These are phyloP conservation scores for Chlorella sp. DNA, from an alignment of 139 green algal species.

Conservation along the genomic window DNA sequence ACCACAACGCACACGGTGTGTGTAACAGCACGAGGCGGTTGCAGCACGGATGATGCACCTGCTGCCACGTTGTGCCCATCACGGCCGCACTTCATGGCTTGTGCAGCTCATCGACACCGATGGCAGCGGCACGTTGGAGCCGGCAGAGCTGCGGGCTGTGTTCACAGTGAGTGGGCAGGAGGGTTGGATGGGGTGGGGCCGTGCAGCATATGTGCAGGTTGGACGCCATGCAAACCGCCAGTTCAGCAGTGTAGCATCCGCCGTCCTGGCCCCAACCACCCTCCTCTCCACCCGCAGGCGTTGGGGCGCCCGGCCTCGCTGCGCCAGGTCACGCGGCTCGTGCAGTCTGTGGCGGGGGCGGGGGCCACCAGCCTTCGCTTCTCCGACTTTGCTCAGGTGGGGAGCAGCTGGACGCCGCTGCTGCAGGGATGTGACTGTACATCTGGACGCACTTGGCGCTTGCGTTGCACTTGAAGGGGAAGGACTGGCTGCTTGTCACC, in stretches of 20 bases:
- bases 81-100: too few species aligned
- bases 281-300: background rate
- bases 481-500: background rate
- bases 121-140: conserved; percentile 53
- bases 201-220: background rate
- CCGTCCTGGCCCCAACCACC: background rate
- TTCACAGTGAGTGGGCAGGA: conserved; percentile 39
- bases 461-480: too few species aligned
- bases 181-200: background rate
- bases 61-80: too few species aligned
- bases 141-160: conserved; percentile 55
- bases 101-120: conserved; percentile 55
- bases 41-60: too few species aligned
- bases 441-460: too few species aligned
- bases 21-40: too few species aligned
- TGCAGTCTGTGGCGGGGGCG: background rate
- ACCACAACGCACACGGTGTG: too few species aligned
- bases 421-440: too few species aligned
- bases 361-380: background rate
- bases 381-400: background rate
- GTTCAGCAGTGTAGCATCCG: background rate
- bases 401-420: too few species aligned
- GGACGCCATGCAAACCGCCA: background rate
- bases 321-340: conserved; percentile 1
- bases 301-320: background rate